A percentile compares a stretch with the other conserved stretches of the same genome.
phyloP scores from a whole-genome alignment of 495 filamentous ascomycete genomes.

The Aspergillus carlsbadensis region DNA sequence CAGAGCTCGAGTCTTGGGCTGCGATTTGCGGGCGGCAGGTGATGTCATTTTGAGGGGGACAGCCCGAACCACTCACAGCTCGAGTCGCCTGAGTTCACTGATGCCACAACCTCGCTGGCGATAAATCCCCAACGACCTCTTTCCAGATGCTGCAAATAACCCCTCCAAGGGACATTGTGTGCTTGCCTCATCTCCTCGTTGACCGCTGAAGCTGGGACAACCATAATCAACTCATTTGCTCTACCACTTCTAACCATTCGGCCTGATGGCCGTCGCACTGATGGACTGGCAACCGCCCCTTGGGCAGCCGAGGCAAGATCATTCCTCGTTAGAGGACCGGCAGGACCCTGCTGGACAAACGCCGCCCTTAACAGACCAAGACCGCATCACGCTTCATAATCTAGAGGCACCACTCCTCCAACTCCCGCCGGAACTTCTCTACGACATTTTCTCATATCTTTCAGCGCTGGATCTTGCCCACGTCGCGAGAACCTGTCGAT shows the following conservation, averaged over 20 bases:
- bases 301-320: constrained; percentile 12
- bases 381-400: not conserved
- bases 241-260: not conserved
- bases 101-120: not conserved
- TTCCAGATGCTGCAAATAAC: not conserved
- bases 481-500: constrained; percentile 54
- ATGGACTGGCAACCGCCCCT: constrained; percentile 11
- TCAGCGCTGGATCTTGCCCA: constrained; percentile 54
- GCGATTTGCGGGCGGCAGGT: not conserved
- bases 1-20: not conserved
- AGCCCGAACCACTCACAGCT: constrained; percentile 7
- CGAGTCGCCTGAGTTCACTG: not conserved
- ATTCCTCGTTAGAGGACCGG: constrained; percentile 1
- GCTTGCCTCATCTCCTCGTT: not conserved
- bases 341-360: constrained; percentile 8
- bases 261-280: constrained; percentile 18
- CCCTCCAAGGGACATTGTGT: not conserved
- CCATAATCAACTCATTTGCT: not conserved
- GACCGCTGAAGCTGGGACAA: not conserved
- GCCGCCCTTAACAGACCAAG: not conserved
- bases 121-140: constrained; percentile 5
- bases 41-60: constrained; percentile 14
- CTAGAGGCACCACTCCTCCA: constrained; percentile 31
- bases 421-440: constrained; percentile 64
- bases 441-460: constrained; percentile 60